phyloP scores from a whole-genome alignment of 805 yeast genomes.

The Ascoidea tarda region DNA sequence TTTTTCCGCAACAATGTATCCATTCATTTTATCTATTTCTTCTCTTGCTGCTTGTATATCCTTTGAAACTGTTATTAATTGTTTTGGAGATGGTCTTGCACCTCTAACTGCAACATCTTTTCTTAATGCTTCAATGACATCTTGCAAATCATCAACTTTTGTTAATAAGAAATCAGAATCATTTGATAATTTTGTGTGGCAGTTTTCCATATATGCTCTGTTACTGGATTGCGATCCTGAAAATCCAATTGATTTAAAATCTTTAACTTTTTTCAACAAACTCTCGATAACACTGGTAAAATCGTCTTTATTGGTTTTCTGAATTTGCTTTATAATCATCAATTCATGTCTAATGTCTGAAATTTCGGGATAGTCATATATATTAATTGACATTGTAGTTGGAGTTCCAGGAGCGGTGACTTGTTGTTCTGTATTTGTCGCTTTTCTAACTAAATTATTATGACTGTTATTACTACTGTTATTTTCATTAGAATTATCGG shows the following conservation, averaged over 20 bases:
- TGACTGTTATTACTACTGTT: background rate
- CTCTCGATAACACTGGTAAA: constrained; percentile 28
- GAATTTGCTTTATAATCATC: constrained; percentile 42
- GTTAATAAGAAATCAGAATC: constrained; percentile 67
- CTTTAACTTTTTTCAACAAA: constrained; percentile 30
- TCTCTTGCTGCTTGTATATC: constrained; percentile 48
- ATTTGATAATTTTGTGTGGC: constrained; percentile 58
- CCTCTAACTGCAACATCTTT: constrained; percentile 90
- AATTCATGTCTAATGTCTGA: constrained; percentile 43
- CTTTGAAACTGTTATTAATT: constrained; percentile 46
- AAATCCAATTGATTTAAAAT: constrained; percentile 36
- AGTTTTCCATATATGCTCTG: constrained; percentile 56
- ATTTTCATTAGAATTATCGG: background rate
- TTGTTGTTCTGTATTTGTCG: background rate
- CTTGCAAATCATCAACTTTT: constrained; percentile 83
- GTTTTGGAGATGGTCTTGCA: constrained; percentile 64
- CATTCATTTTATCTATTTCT: constrained; percentile 38
- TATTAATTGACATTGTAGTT: background rate
- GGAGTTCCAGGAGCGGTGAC: background rate
- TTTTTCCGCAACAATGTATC: constrained; percentile 54
- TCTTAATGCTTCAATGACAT: constrained; percentile 74
- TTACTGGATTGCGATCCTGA: constrained; percentile 17
- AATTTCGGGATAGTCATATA: constrained; percentile 17
- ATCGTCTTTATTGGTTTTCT: constrained; percentile 25
- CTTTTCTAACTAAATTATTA: background rate